Evolutionary conservation across 1,284 basidiomycete species (phyloP).

Genomic region (Takashimella koratensis): DNA sequence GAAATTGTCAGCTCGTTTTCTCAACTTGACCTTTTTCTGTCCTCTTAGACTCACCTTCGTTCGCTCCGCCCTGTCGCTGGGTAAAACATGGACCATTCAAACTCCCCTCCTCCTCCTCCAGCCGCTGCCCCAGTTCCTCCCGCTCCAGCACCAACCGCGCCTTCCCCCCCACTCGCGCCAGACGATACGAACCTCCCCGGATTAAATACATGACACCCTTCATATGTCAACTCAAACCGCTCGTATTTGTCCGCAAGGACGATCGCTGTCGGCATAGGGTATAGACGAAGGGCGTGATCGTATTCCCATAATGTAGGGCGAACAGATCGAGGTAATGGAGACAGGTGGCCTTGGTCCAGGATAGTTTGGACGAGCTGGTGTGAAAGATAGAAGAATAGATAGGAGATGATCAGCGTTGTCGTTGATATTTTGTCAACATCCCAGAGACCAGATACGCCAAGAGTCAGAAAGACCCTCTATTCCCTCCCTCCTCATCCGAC

Average conservation of each 20-base stretch:
- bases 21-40: neutral
- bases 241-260: conserved; percentile 98
- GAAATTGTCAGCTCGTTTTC: neutral
- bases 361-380: conserved; percentile 84
- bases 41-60: conserved; percentile 35
- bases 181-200: conserved; percentile 78
- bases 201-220: conserved; percentile 98
- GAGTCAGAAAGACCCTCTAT: no score
- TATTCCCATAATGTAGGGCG: conserved; percentile 87
- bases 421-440: no score
- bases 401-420: neutral
- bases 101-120: conserved; percentile 52
- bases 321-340: conserved; percentile 74
- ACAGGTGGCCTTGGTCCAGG: conserved; percentile 86
- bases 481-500: no score
- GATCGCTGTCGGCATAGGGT: conserved; percentile 90
- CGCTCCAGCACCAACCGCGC: neutral
- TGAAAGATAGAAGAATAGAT: conserved; percentile 2
- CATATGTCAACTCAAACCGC: conserved; percentile 92
- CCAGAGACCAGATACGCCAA: neutral
- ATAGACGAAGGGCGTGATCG: conserved; percentile 87
- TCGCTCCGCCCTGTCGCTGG: conserved; percentile 54
- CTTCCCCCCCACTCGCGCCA: conserved; percentile 49
- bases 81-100: conserved; percentile 82
- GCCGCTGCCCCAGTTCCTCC: no score